These are phyloP conservation scores for Tardiomyces depauwii DNA, from an alignment of 1,139 yeast genomes.

Conservation along the genomic window DNA sequence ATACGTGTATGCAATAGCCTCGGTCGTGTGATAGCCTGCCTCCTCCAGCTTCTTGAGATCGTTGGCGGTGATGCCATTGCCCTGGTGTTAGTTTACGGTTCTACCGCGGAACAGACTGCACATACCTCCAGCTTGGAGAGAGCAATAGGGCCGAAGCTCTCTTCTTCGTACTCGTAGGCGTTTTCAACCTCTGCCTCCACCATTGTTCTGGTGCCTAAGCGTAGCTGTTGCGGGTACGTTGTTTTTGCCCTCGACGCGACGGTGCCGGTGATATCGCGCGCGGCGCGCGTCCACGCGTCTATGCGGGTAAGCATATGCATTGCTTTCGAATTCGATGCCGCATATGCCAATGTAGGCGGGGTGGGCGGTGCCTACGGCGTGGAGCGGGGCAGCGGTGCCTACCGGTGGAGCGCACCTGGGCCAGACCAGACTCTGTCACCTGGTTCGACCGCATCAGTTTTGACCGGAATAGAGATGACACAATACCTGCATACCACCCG, in stretches of 20 bases:
- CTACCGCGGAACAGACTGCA: no score
- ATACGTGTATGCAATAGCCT: conserved; percentile 73
- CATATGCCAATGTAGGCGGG: no score
- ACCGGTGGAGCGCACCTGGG: no score
- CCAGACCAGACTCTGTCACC: no score
- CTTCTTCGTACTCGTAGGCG: conserved; percentile 30
- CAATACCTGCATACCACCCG: no score
- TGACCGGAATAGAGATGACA: no score
- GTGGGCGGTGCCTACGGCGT: no score
- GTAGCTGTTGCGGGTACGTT: no score
- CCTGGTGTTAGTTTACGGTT: conserved; percentile 31
- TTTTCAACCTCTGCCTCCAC: background rate
- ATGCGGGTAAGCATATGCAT: background rate
- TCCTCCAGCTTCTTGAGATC: conserved; percentile 76
- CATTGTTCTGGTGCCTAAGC: background rate
- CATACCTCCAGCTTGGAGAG: conserved; percentile 25
- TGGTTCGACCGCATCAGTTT: no score
- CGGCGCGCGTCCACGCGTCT: background rate
- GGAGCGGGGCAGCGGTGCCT: no score
- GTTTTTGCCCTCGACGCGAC: no score
- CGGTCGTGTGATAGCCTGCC: conserved; percentile 83
- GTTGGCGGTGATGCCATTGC: conserved; percentile 73
- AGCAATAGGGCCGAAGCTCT: conserved; percentile 38
- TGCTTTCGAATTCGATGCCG: background rate
- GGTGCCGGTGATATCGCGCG: no score